Percentiles rank a stretch among this genome's conserved stretches.
These are phyloP conservation scores for Capronia coronata DNA, from an alignment of 2,329 filamentous ascomycete genomes.

Conservation along the genomic window DNA sequence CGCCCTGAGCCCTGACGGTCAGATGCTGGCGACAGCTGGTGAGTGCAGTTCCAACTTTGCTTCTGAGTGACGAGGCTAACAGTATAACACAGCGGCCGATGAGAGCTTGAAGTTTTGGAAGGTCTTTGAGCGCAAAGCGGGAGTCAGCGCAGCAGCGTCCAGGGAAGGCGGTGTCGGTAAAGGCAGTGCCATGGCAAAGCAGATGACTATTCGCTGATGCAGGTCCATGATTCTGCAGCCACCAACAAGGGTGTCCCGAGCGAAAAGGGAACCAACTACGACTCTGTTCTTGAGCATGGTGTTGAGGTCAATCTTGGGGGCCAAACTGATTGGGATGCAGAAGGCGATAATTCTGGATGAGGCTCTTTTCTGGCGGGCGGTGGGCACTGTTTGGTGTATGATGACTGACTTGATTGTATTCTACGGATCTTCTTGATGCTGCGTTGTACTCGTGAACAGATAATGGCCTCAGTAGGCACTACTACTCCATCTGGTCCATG, in stretches of 20 bases:
- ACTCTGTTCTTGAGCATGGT: not conserved
- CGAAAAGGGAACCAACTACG: not conserved
- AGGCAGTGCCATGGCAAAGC: constrained; percentile 84
- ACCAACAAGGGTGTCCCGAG: not conserved
- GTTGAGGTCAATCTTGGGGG: not conserved
- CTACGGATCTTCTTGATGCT: not conserved
- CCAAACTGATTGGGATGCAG: constrained; percentile 1
- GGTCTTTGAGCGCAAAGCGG: constrained; percentile 97
- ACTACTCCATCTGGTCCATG: not conserved
- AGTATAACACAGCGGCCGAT: constrained; percentile 61
- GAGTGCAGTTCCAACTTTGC: constrained; percentile 33
- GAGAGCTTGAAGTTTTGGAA: constrained; percentile 99
- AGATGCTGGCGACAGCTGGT: constrained; percentile 93
- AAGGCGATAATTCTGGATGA: constrained; percentile 10
- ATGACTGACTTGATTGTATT: constrained; percentile 3
- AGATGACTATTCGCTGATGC: constrained; percentile 81
- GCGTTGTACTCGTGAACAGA: not conserved
- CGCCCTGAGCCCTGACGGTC: constrained; percentile 91
- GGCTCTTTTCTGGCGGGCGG: constrained; percentile 8
- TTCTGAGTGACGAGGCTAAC: constrained; percentile 5
- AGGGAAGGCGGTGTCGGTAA: constrained; percentile 61
- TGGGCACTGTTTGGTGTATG: constrained; percentile 1
- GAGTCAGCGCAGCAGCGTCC: constrained; percentile 56
- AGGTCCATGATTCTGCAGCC: not conserved
- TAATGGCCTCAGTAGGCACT: not conserved